Conservation (phyloP, 2,329 filamentous ascomycete genomes). For the Cadophora sp. region DNA sequence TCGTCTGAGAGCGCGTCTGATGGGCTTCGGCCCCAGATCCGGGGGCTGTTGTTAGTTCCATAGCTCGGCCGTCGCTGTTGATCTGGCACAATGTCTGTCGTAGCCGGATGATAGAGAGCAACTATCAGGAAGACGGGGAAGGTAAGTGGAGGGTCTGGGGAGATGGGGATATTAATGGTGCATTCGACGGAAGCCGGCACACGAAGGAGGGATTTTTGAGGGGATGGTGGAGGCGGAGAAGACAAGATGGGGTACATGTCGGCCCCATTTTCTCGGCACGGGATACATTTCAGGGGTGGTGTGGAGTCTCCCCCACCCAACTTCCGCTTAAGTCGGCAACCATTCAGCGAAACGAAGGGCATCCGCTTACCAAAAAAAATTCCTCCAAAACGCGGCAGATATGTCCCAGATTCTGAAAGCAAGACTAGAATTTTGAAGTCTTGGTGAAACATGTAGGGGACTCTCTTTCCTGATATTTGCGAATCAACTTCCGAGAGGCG, state of each 20-base stretch:
- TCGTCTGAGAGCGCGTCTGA: not conserved
- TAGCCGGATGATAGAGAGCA: not conserved
- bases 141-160: not conserved
- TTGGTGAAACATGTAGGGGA: no score
- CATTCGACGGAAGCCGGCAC: not conserved
- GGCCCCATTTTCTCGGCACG: not conserved
- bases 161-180: not conserved
- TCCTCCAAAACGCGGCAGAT: no score
- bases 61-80: not conserved
- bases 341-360: no score
- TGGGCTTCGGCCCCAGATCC: not conserved
- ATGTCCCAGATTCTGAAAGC: no score
- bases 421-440: no score
- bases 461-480: no score
- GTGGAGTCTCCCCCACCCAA: no score
- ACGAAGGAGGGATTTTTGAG: not conserved
- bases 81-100: not conserved
- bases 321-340: no score
- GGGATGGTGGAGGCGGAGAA: not conserved
- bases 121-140: not conserved
- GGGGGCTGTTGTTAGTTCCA: not conserved
- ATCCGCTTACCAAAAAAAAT: no score
- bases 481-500: no score
- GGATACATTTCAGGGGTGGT: no score
- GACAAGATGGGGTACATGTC: not conserved